Base-by-base conservation (phyloP, 495 filamentous ascomycete genomes). In the Xylaria scruposa region DNA sequence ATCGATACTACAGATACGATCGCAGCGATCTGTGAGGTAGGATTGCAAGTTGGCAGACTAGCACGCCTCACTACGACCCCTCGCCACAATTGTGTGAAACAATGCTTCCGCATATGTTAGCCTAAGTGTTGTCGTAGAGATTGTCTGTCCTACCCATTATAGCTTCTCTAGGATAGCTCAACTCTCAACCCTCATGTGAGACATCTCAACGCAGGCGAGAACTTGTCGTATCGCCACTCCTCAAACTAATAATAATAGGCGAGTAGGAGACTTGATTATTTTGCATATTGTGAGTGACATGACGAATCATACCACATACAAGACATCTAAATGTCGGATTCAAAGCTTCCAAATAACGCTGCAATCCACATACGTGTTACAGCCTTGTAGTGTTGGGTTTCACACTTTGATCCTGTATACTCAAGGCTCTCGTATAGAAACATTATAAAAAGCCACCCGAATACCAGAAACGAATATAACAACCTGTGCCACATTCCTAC, bases 11-110 rank as follows among this genome's bases (percentile, higher is more conserved):
- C 49, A 42, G 29, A 36, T 58, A 26, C 24, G 53, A 31, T 51
- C 36, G 6, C 44, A 53, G 21, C 24, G n/a, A 31, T 10, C 12
- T 24, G 31, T 1, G n/a, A 46, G 15, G 54, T 47, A 46, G 58
- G 44, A 70, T 63, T 49, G 68, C 44, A 31, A 54, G 67, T 13
- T 60, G 5, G n/a, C 21, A 33, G 31, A 31, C n/a, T 58, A n/a
- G 40, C 21, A 31, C 42, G 54, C 65, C 49, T 54, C 44, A 40
- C n/a, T 67, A 63, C 31, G 38, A 31, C 65, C 51, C 51, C 51
- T 58, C 17, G 65, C 12, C 65, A 21, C 63, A 36, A 40, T 15
- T 38, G 5, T 33, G 42, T 33, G 42, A 46, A 29, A 47, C 15
- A 9, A 29, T 31, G 29, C 17, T 24, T 53, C 26, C 19, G 63